Conservation (phyloP, 2,329 filamentous ascomycete genomes). For the Penicillium digitatum region DNA sequence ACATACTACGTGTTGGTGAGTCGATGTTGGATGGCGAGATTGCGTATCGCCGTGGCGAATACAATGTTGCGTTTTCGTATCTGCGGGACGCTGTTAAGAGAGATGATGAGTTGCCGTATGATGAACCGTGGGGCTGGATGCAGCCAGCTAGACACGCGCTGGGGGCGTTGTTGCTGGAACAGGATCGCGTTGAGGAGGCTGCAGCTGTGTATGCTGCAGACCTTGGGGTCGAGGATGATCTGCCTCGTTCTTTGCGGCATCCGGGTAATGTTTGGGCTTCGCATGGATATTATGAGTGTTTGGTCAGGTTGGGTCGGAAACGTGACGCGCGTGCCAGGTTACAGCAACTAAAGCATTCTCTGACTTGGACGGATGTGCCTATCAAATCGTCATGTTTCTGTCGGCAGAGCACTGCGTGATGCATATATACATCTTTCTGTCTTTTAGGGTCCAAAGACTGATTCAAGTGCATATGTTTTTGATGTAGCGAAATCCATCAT, state of each 20-base stretch:
- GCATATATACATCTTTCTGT: neutral
- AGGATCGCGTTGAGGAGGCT: constrained; percentile 55
- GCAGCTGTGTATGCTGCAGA: constrained; percentile 58
- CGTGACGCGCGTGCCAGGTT: constrained; percentile 48
- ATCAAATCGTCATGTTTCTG: constrained; percentile 61
- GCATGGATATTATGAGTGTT: constrained; percentile 68
- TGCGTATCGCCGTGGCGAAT: constrained; percentile 61
- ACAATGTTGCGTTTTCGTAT: constrained; percentile 56
- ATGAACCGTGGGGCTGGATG: constrained; percentile 80
- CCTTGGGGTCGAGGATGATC: constrained; percentile 54
- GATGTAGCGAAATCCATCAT: neutral
- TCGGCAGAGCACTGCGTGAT: constrained; percentile 20
- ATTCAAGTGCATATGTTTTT: neutral
- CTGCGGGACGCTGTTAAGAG: constrained; percentile 56
- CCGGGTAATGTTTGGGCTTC: constrained; percentile 72
- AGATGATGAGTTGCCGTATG: constrained; percentile 64
- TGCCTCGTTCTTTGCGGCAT: constrained; percentile 64
- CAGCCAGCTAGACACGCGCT: constrained; percentile 68
- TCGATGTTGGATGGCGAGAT: constrained; percentile 71
- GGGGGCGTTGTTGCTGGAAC: constrained; percentile 65
- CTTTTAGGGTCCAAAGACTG: neutral
- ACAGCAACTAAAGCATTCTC: constrained; percentile 49
- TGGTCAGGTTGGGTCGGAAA: constrained; percentile 51
- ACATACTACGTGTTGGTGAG: constrained; percentile 59
- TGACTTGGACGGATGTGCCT: constrained; percentile 57